A percentile compares a stretch with the other conserved stretches of the same genome.
These are phyloP conservation scores for Stentor coeruleus DNA, from an alignment of 73 alveolate species.

Conservation along the genomic window DNA sequence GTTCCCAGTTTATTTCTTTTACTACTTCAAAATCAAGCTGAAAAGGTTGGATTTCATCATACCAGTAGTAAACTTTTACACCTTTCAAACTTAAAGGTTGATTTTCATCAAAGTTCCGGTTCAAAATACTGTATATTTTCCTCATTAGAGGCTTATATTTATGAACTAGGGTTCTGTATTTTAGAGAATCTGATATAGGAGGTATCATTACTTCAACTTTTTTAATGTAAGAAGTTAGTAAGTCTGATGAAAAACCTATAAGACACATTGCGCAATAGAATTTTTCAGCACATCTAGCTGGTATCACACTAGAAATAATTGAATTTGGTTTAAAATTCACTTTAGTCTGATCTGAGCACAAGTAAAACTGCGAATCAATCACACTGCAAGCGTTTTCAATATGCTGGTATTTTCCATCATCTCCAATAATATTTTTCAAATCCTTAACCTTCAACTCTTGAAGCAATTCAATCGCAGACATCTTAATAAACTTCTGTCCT, in stretches of 20 bases:
- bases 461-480: background rate
- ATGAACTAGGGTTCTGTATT: background rate
- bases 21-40: conserved; percentile 3
- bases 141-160: background rate
- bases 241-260: background rate
- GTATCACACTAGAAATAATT: background rate
- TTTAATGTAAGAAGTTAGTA: background rate
- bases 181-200: background rate
- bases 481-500: background rate
- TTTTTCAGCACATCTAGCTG: background rate
- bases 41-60: background rate
- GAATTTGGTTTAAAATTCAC: background rate
- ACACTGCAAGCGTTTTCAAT: background rate
- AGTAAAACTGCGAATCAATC: background rate
- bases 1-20: background rate
- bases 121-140: background rate
- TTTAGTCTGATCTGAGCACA: background rate
- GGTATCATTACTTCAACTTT: background rate
- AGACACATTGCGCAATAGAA: background rate
- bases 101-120: background rate
- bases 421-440: background rate
- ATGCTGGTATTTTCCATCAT: background rate
- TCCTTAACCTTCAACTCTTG: too few relatives aligned
- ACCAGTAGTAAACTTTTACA: background rate
- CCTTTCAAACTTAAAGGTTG: background rate